Evolutionary conservation across 768 basidiomycete species (phyloP), one percentile per base, ranked within the genome.

Genomic region (Lepiota venenata): DNA sequence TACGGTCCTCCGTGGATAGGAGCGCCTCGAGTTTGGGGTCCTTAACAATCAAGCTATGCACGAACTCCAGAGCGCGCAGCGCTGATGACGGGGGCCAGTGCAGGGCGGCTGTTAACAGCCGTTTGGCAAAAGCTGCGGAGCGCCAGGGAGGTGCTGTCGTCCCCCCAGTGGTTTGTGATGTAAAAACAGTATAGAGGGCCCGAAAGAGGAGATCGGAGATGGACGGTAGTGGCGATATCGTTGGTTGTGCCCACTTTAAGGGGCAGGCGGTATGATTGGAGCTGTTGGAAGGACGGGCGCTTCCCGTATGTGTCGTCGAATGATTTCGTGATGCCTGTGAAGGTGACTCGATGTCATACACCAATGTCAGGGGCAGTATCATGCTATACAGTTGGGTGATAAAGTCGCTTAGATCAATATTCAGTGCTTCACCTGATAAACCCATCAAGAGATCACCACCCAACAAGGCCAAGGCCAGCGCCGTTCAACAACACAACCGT

Each of bases 401-500:
- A 66, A 98, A 98, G 63, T 94, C 96, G 63, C 75, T 79, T 51
- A 98, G 79, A 76, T 98, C 97, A 65, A 99, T 91, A 63, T 93
- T 94, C 61, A 99, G 79, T n/a, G 96, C 92, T 73, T 99, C 97
- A 55, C 94, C 93, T 96, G 65, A 53, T 57, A 55, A 55, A 52
- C 32, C 32, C 32, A 32, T 32, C 32, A 32, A 15, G n/a, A 14
- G 20, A 20, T 16, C 52, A 47, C 38, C 46, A 47, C 36, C 15
- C 10, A 14, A 29, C 10, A 22, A 32, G 27, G 18, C 49, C 20
- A 35, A n/a, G 15, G n/a, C 39, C 39, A 29, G 49, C 39, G 49
- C 25, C n/a, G 49, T 40, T 40, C 49, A 35, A 36, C 41, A 35
- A 43, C 5, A 39, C 44, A 16, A 21, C 36, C 20, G 41, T 42